These are phyloP conservation scores for Teratosphaeriaceae sp. DNA, from an alignment of 2,329 filamentous ascomycete species.

Conservation along the genomic window DNA sequence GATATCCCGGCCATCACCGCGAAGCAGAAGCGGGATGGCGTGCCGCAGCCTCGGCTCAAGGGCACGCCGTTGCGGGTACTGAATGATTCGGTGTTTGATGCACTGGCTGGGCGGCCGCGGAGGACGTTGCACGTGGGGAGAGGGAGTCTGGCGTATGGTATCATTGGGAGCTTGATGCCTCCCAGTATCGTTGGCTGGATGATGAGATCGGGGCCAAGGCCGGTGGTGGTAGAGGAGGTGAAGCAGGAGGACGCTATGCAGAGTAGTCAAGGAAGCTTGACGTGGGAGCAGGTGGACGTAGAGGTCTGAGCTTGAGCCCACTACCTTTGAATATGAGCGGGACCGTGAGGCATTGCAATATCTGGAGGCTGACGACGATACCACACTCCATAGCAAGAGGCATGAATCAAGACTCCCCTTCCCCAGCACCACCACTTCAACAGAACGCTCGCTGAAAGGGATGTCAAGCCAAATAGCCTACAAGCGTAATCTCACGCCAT, in stretches of 20 bases:
- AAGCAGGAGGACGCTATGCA: slow-evolving; percentile 26
- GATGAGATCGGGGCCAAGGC: slow-evolving; percentile 58
- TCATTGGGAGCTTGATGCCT: slow-evolving; percentile 78
- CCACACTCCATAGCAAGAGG: neutral
- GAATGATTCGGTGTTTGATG: slow-evolving; percentile 85
- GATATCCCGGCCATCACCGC: slow-evolving; percentile 63
- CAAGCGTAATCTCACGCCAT: no score
- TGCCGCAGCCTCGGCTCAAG: slow-evolving; percentile 23
- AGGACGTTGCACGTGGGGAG: slow-evolving; percentile 72
- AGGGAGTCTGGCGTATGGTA: slow-evolving; percentile 74
- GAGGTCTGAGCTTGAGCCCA: slow-evolving; percentile 21
- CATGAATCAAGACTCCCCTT: neutral
- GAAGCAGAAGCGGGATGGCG: slow-evolving; percentile 33
- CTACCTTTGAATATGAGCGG: no score
- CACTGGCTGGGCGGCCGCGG: slow-evolving; percentile 57
- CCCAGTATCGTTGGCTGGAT: slow-evolving; percentile 80
- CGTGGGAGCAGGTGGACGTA: slow-evolving; percentile 41
- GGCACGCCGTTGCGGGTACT: slow-evolving; percentile 66
- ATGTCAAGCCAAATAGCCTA: no score
- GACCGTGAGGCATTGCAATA: neutral
- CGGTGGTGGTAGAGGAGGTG: slow-evolving; percentile 15
- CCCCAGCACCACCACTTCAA: no score
- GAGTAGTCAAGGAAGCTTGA: slow-evolving; percentile 38
- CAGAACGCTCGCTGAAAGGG: neutral
- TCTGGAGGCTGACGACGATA: neutral